Conservation (phyloP, 148 eudicot species). For the Rhododendron ferrugineum region DNA sequence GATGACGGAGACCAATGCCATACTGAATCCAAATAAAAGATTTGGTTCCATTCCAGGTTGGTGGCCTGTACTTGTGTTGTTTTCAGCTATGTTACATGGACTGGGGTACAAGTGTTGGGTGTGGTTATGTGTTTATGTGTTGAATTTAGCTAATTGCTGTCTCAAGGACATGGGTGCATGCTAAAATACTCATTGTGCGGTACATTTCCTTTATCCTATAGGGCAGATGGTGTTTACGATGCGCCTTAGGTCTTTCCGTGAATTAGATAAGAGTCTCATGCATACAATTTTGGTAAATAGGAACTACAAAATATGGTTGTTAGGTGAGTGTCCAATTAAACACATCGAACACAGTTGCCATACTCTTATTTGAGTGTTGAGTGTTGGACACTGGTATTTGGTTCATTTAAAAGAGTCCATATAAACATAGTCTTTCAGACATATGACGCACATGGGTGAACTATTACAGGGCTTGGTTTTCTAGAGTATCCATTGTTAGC, state of each 20-base stretch:
- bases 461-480: neutral
- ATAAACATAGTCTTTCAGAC: neutral
- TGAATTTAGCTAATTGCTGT: neutral
- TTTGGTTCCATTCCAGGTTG: slow-evolving; percentile 79
- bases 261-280: neutral
- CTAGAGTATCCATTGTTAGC: neutral
- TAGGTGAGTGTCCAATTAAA: neutral
- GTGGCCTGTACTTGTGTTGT: neutral
- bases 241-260: neutral
- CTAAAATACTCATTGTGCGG: neutral
- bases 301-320: neutral
- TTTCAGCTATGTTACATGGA: neutral
- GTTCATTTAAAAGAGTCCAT: neutral
- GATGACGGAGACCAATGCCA: slow-evolving; percentile 44
- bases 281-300: neutral
- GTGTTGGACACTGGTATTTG: neutral
- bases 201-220: neutral
- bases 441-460: neutral
- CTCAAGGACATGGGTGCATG: neutral
- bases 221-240: neutral
- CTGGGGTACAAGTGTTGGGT: neutral
- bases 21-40: slow-evolving; percentile 38
- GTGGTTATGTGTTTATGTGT: neutral
- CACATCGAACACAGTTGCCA: neutral
- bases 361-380: neutral